Conservation (phyloP, 164 flowering plant species). For the Dillenia suffruticosa region DNA sequence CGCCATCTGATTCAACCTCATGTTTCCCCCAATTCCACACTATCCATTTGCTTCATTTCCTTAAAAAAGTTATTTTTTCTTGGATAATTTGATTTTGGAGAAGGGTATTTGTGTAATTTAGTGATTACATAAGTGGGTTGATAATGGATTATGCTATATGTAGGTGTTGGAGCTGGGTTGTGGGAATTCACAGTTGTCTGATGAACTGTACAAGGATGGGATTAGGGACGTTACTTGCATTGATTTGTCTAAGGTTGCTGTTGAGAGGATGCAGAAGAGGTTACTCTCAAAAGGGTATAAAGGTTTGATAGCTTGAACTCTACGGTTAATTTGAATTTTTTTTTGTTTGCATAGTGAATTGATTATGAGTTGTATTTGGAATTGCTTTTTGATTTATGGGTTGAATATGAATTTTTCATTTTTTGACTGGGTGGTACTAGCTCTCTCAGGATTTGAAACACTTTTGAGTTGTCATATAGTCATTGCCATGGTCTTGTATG, state of each 20-base stretch:
- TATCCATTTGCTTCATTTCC: conserved; percentile 17
- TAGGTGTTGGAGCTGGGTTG: conserved; percentile 95
- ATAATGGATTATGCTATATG: conserved; percentile 4
- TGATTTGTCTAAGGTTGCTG: conserved; percentile 83
- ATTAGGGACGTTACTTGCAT: conserved; percentile 73
- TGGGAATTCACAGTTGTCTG: conserved; percentile 82
- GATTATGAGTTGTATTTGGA: no score
- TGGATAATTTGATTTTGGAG: neutral
- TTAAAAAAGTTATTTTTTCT: neutral
- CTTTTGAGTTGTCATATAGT: no score
- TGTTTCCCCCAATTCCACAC: conserved; percentile 39
- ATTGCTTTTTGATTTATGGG: no score
- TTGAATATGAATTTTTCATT: no score
- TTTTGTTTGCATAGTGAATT: no score
- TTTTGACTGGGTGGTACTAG: no score
- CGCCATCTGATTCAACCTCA: conserved; percentile 61
- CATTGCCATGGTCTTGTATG: no score
- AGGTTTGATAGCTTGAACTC: conserved; percentile 33
- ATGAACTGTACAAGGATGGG: conserved; percentile 73
- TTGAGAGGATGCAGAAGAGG: conserved; percentile 67
- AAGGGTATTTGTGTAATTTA: neutral
- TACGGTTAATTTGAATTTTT: no score
- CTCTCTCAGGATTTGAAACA: no score
- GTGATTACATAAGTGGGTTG: neutral
- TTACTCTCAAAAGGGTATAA: conserved; percentile 44